These are phyloP conservation scores for Pisolithus orientalis DNA, from an alignment of 768 basidiomycete genomes.

Conservation along the genomic window DNA sequence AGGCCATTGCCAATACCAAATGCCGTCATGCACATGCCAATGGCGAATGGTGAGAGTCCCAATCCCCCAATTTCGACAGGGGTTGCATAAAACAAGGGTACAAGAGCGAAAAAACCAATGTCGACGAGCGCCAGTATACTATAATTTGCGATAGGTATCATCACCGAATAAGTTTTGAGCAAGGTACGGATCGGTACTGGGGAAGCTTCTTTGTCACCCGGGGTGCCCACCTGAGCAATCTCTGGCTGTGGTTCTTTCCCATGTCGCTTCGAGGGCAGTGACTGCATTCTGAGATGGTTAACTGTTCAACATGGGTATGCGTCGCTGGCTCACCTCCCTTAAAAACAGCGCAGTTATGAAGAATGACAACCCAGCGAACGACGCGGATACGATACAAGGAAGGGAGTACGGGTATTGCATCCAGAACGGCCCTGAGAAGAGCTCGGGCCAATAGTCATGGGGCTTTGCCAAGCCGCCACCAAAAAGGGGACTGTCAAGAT, in stretches of 20 bases:
- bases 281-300: neutral
- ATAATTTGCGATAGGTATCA: conserved; percentile 57
- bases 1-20: conserved; percentile 31
- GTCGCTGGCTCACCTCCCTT: conserved; percentile 38
- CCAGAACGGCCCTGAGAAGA: conserved; percentile 59
- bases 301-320: neutral
- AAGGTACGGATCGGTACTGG: conserved; percentile 45
- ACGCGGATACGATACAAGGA: conserved; percentile 59
- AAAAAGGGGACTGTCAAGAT: too few species aligned
- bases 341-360: conserved; percentile 45
- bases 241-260: neutral
- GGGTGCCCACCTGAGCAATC: neutral
- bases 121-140: conserved; percentile 55
- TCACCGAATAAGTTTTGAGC: conserved; percentile 45
- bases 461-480: too few species aligned
- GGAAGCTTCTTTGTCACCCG: neutral
- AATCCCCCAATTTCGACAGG: conserved; percentile 27
- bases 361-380: conserved; percentile 46
- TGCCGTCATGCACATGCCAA: conserved; percentile 21
- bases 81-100: conserved; percentile 19
- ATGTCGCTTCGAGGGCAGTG: neutral
- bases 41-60: conserved; percentile 19
- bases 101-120: conserved; percentile 37
- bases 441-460: neutral
- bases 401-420: conserved; percentile 68